phyloP scores from a whole-genome alignment of 2,329 filamentous ascomycete genomes.

The Fusarium foetens region DNA sequence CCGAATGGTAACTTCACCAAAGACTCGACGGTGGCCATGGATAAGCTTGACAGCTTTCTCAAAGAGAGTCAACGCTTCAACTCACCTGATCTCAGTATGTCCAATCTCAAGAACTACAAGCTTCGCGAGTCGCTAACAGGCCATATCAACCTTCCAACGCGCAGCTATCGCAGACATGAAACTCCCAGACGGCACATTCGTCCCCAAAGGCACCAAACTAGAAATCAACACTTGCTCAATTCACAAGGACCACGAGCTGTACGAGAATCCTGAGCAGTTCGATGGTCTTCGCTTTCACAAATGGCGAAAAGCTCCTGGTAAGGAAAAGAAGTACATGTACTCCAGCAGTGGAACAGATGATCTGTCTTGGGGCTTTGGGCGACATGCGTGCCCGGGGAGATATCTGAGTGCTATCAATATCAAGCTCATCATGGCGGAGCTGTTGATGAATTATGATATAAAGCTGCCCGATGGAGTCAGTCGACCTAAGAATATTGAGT shows the following conservation, averaged over 20 bases:
- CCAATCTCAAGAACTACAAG: accelerated
- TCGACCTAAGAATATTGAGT: conserved; percentile 8
- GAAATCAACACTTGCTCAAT: conserved; percentile 36
- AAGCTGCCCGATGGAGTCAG: not conserved
- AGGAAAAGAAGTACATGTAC: conserved; percentile 29
- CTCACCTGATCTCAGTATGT: conserved; percentile 35
- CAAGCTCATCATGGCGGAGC: conserved; percentile 32
- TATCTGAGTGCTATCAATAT: conserved; percentile 33
- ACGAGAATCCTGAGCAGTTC: conserved; percentile 13
- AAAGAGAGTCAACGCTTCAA: conserved; percentile 38
- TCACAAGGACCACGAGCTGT: conserved; percentile 13
- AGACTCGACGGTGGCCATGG: not conserved
- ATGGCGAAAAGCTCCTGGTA: conserved; percentile 1
- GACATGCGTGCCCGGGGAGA: conserved; percentile 32
- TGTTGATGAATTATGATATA: conserved; percentile 32
- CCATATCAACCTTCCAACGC: not conserved
- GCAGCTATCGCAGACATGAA: conserved; percentile 11
- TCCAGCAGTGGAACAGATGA: conserved; percentile 18
- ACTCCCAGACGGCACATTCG: conserved; percentile 24
- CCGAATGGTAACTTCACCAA: not conserved
- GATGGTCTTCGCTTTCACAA: conserved; percentile 35
- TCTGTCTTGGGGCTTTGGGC: conserved; percentile 22
- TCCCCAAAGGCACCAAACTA: conserved; percentile 31
- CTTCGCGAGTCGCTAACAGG: accelerated
- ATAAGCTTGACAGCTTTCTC: conserved; percentile 40